phyloP scores from a whole-genome alignment of 2,329 filamentous ascomycete genomes.

The Orbilia quercus region DNA sequence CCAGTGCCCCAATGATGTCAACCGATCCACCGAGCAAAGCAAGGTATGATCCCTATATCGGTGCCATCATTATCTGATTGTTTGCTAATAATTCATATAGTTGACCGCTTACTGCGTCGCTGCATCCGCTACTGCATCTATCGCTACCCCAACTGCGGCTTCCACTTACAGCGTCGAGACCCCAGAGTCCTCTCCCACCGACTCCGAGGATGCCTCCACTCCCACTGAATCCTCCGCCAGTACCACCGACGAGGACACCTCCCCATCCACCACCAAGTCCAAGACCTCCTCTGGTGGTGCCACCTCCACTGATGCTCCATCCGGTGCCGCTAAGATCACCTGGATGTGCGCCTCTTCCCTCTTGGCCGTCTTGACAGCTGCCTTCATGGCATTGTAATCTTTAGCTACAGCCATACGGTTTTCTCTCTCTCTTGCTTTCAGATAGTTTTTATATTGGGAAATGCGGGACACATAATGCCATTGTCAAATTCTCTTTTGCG shows the following conservation, averaged over 20 bases:
- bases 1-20: conserved; percentile 50
- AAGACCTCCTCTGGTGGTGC: conserved; percentile 17
- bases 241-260: conserved; percentile 16
- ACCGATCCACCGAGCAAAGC: conserved; percentile 32
- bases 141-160: conserved; percentile 38
- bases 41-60: conserved; percentile 31
- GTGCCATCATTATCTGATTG: neutral
- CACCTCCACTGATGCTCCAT: conserved; percentile 26
- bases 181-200: conserved; percentile 12
- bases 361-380: conserved; percentile 53
- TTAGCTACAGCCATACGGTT: neutral
- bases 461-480: neutral
- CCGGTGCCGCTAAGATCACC: conserved; percentile 44
- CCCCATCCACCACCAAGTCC: conserved; percentile 4
- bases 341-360: conserved; percentile 56
- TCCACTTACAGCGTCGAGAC: conserved; percentile 33
- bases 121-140: conserved; percentile 37
- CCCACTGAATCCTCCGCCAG: conserved; percentile 15
- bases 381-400: conserved; percentile 52
- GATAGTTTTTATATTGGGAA: conserved; percentile 5
- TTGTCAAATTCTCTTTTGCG: neutral
- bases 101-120: conserved; percentile 51
- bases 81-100: conserved; percentile 10
- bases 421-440: neutral
- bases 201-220: neutral